Evolutionary conservation across 208 protist species (phyloP).

Genomic region (Trypanosoma lewisi): DNA sequence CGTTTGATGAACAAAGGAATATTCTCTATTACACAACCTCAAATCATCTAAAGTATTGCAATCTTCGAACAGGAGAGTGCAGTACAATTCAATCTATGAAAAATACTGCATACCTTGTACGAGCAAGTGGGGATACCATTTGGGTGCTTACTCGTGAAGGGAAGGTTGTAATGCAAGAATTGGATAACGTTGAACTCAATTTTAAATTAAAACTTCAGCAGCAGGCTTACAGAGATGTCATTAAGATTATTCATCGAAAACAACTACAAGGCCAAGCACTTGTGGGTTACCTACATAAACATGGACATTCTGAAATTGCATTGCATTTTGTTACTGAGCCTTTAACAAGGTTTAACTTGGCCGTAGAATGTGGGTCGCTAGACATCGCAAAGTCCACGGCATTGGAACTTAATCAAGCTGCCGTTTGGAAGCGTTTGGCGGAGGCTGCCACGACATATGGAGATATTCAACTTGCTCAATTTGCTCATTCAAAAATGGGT

Average conservation of each 20-base stretch:
- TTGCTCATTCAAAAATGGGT: slow-evolving; percentile 93
- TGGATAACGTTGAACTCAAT: slow-evolving; percentile 94
- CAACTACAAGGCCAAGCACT: slow-evolving; percentile 96
- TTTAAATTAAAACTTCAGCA: slow-evolving; percentile 97
- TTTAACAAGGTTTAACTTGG: slow-evolving; percentile 96
- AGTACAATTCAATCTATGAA: slow-evolving; percentile 97
- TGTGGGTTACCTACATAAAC: slow-evolving; percentile 98
- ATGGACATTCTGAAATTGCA: slow-evolving; percentile 97
- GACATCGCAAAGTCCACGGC: slow-evolving; percentile 91
- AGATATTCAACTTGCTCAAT: slow-evolving; percentile 95
- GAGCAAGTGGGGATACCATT: slow-evolving; percentile 81
- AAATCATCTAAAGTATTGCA: slow-evolving; percentile 98
- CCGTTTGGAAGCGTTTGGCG: slow-evolving; percentile 92
- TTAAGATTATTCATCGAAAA: slow-evolving; percentile 91
- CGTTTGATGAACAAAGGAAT: slow-evolving; percentile 88
- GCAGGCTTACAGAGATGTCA: slow-evolving; percentile 91
- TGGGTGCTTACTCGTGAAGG: slow-evolving; percentile 92
- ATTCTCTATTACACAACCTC: slow-evolving; percentile 98
- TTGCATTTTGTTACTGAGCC: slow-evolving; percentile 98
- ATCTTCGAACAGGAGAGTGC: slow-evolving; percentile 89
- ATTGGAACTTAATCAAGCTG: slow-evolving; percentile 88
- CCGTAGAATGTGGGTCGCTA: slow-evolving; percentile 98
- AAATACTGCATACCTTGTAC: slow-evolving; percentile 95
- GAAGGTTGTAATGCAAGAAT: slow-evolving; percentile 74
- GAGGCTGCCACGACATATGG: slow-evolving; percentile 93